Evolutionary conservation across 352 stramenopile species (phyloP).

Genomic region (Thalassiosira ordinaria): DNA sequence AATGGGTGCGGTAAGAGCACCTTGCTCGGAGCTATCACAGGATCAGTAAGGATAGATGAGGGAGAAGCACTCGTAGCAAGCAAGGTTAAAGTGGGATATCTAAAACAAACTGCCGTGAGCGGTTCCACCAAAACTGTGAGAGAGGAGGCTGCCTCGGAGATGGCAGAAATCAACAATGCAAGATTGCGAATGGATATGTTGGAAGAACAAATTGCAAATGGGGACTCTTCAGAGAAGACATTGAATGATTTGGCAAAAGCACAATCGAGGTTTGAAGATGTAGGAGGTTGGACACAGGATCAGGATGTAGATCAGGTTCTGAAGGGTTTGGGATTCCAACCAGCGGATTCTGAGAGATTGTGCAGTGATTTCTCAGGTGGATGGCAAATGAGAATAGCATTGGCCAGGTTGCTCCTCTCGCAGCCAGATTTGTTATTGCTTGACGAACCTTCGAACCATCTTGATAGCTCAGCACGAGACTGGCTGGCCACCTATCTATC

Average conservation of each 20-base stretch:
- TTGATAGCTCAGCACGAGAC: slow-evolving; percentile 94
- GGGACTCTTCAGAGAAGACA: slow-evolving; percentile 73
- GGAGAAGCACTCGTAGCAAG: slow-evolving; percentile 70
- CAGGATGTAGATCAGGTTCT: slow-evolving; percentile 92
- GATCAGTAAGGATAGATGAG: slow-evolving; percentile 90
- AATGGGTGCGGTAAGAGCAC: slow-evolving; percentile 89
- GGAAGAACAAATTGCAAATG: slow-evolving; percentile 64
- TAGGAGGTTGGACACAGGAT: slow-evolving; percentile 87
- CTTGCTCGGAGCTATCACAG: slow-evolving; percentile 90
- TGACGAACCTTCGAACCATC: slow-evolving; percentile 98
- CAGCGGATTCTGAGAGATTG: slow-evolving; percentile 91
- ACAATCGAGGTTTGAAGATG: slow-evolving; percentile 75
- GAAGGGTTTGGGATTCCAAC: slow-evolving; percentile 95
- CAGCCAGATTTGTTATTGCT: slow-evolving; percentile 96
- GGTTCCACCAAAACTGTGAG: slow-evolving; percentile 84
- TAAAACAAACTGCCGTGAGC: slow-evolving; percentile 87
- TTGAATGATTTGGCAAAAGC: slow-evolving; percentile 77
- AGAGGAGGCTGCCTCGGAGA: slow-evolving; percentile 86
- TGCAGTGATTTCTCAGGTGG: slow-evolving; percentile 96
- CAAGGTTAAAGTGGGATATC: slow-evolving; percentile 75
- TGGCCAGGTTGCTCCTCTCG: slow-evolving; percentile 94
- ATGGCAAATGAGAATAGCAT: slow-evolving; percentile 95
- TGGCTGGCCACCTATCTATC: slow-evolving; percentile 98
- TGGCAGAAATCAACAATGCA: slow-evolving; percentile 83
- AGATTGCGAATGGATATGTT: slow-evolving; percentile 65